Evolutionary conservation across 768 basidiomycete species (phyloP).

Genomic region (Chalciporus sphaerocephalus): DNA sequence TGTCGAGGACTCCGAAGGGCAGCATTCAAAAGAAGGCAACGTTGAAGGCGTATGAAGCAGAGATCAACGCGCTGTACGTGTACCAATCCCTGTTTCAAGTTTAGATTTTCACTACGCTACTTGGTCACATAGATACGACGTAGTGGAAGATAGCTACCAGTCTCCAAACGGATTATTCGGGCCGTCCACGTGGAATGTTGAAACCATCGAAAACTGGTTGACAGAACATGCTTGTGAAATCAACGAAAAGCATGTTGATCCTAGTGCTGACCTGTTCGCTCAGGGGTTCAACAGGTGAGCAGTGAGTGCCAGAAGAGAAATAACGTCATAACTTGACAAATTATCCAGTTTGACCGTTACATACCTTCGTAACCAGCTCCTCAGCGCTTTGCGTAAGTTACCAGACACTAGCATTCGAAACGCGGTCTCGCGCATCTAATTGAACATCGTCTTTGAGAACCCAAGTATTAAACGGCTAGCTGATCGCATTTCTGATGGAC

Average conservation of each 20-base stretch:
- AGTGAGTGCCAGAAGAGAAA: too few relatives aligned
- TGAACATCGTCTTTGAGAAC: conserved; percentile 34
- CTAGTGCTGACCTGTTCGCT: conserved; percentile 18
- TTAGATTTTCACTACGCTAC: too few relatives aligned
- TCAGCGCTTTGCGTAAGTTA: conserved; percentile 23
- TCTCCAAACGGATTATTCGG: too few relatives aligned
- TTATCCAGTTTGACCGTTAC: conserved; percentile 27
- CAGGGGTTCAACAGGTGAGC: conserved; percentile 35
- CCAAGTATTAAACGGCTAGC: conserved; percentile 32
- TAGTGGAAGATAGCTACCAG: too few relatives aligned
- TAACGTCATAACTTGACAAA: too few relatives aligned
- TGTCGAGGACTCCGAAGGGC: conserved; percentile 36
- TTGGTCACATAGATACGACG: too few relatives aligned
- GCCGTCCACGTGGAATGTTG: conserved; percentile 4
- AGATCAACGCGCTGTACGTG: conserved; percentile 25
- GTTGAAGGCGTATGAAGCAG: conserved; percentile 20
- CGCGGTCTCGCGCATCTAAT: conserved; percentile 20
- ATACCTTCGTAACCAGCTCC: conserved; percentile 19
- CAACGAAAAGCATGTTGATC: conserved; percentile 3
- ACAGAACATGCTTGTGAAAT: conserved; percentile 4
- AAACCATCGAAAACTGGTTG: conserved; percentile 11
- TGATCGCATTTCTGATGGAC: neutral
- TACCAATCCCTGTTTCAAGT: too few relatives aligned
- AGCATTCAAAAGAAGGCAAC: conserved; percentile 17
- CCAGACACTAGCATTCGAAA: conserved; percentile 19